Percentiles rank a stretch among this genome's conserved stretches.
phyloP scores from a whole-genome alignment of 2,329 filamentous ascomycete genomes.

The Calycina herbarum region DNA sequence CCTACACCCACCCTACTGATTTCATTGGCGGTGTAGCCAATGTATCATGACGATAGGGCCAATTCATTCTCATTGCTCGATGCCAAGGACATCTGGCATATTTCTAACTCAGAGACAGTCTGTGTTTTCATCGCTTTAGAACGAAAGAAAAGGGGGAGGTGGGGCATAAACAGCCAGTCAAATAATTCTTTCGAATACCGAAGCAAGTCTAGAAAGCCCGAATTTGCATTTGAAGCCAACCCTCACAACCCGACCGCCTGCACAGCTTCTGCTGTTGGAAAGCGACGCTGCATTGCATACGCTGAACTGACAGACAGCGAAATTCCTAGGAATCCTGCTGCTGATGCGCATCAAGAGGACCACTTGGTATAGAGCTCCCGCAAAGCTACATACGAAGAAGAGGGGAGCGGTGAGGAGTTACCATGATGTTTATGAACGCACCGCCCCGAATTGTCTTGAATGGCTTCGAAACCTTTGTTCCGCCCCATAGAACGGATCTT shows the following conservation, averaged over 20 bases:
- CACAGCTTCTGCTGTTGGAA: slow-evolving; percentile 18
- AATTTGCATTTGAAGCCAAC: slow-evolving; percentile 8
- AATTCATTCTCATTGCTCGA: not conserved
- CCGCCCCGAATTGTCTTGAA: slow-evolving; percentile 33
- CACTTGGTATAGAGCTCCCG: slow-evolving; percentile 25
- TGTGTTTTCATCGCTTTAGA: slow-evolving; percentile 4
- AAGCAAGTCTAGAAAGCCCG: not conserved
- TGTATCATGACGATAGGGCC: slow-evolving; percentile 7
- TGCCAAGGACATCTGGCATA: not conserved
- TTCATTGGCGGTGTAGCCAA: slow-evolving; percentile 26
- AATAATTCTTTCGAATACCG: slow-evolving; percentile 2
- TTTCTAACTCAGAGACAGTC: not conserved
- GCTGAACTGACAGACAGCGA: slow-evolving; percentile 16
- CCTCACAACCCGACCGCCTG: slow-evolving; percentile 17
- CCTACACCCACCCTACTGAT: slow-evolving; percentile 13
- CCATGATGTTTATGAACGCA: slow-evolving; percentile 36
- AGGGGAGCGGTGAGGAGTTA: slow-evolving; percentile 33
- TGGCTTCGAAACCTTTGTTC: slow-evolving; percentile 34
- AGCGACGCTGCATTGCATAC: slow-evolving; percentile 24
- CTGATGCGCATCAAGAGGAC: slow-evolving; percentile 25
- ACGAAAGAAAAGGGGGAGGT: not conserved
- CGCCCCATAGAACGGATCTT: slow-evolving; percentile 24
- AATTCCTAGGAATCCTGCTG: slow-evolving; percentile 21
- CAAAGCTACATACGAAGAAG: slow-evolving; percentile 29
- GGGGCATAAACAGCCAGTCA: not conserved